A percentile compares a stretch with the other conserved stretches of the same genome.
Conservation (phyloP, 352 stramenopile genomes). For the Elongisporangium anandrum region DNA sequence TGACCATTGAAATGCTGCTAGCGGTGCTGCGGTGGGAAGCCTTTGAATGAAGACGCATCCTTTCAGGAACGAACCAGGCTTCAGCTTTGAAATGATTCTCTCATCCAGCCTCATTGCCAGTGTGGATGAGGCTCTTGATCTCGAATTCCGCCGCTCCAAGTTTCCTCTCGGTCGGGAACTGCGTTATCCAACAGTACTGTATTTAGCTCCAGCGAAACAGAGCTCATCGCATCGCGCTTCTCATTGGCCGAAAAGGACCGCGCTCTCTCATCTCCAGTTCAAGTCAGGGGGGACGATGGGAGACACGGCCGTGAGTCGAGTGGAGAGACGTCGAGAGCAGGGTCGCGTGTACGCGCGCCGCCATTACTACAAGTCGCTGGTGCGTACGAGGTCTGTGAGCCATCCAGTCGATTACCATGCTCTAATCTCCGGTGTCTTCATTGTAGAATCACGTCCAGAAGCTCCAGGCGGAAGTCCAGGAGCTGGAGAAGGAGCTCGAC, state of each 20-base stretch:
- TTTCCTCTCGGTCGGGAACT: too few relatives aligned
- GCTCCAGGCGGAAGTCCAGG: background rate
- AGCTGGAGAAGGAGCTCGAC: background rate
- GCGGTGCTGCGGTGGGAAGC: constrained; percentile 14
- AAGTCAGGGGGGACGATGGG: background rate
- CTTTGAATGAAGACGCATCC: too few relatives aligned
- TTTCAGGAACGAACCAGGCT: too few relatives aligned
- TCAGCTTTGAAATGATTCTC: too few relatives aligned
- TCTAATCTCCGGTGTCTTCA: background rate
- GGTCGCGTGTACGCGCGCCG: background rate
- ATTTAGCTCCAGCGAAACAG: too few relatives aligned
- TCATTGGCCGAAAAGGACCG: background rate
- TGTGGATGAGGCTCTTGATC: too few relatives aligned
- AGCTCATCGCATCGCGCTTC: background rate
- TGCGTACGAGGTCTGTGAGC: background rate
- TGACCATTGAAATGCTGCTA: constrained; percentile 24
- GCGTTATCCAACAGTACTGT: too few relatives aligned
- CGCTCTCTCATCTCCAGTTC: background rate
- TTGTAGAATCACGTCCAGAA: background rate
- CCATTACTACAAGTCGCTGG: background rate
- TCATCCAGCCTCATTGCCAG: too few relatives aligned
- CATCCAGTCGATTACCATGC: background rate
- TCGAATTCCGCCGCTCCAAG: too few relatives aligned
- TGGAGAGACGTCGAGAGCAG: background rate
- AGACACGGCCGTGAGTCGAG: background rate